phyloP scores from a whole-genome alignment of 257 asterid genomes.

The Solanum paucissectum region DNA sequence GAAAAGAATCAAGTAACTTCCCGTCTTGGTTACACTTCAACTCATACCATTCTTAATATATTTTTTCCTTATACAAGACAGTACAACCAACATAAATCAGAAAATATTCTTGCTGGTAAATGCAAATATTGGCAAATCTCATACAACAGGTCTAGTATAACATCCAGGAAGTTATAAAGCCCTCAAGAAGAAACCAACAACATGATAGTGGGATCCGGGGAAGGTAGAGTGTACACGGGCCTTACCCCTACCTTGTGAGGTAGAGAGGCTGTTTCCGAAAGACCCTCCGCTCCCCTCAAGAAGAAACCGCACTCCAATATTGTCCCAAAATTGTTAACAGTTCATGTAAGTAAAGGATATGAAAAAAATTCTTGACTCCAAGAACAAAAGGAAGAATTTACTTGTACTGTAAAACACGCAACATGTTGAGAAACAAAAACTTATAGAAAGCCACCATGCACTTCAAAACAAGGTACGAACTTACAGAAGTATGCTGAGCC shows the following conservation, averaged over 20 bases:
- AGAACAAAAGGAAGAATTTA: background rate
- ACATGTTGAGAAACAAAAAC: background rate
- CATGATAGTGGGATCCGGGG: background rate
- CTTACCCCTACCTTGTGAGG: background rate
- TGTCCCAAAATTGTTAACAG: background rate
- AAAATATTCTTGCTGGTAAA: background rate
- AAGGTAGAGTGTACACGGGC: background rate
- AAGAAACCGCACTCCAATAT: background rate
- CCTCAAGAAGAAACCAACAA: background rate
- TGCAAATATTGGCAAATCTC: background rate
- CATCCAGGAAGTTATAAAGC: background rate
- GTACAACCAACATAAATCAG: background rate
- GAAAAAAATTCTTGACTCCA: background rate
- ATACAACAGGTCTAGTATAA: background rate
- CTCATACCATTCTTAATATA: background rate
- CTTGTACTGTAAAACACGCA: background rate
- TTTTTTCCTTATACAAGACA: background rate
- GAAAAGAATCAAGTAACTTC: background rate
- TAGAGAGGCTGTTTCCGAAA: background rate
- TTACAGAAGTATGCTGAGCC: slow-evolving; percentile 94
- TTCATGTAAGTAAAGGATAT: background rate
- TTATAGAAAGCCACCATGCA: background rate
- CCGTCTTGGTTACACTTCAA: background rate
- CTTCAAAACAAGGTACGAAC: slow-evolving; percentile 7
- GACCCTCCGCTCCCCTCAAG: background rate